Percentiles rank a stretch among this genome's conserved stretches.
Conservation (phyloP, 495 filamentous ascomycete species). For the Aspergillus nanangensis region DNA sequence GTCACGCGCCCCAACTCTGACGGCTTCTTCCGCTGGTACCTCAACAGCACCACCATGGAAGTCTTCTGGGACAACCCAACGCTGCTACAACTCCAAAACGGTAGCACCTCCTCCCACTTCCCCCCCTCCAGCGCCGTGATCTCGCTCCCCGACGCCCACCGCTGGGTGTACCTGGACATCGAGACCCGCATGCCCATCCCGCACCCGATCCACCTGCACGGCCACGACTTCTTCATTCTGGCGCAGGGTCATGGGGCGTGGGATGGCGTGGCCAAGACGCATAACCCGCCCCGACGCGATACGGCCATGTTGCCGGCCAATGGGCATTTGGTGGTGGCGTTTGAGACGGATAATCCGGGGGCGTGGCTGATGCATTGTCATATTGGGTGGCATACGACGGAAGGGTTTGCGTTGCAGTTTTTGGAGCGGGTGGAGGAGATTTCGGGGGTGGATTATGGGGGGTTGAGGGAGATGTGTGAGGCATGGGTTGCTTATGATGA, state of each 20-base stretch:
- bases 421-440: conserved; percentile 34
- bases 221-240: conserved; percentile 59
- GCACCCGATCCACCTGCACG: conserved; percentile 84
- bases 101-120: conserved; percentile 11
- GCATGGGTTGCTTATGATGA: conserved; percentile 11
- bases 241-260: conserved; percentile 43
- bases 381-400: conserved; percentile 42
- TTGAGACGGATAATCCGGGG: conserved; percentile 50
- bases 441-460: conserved; percentile 7
- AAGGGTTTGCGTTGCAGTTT: conserved; percentile 44
- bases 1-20: conserved; percentile 8
- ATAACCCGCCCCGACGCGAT: conserved; percentile 55
- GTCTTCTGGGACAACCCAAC: conserved; percentile 24
- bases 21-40: conserved; percentile 20
- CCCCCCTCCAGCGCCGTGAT: conserved; percentile 17
- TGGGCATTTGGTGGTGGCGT: conserved; percentile 45
- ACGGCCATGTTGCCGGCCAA: conserved; percentile 49
- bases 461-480: conserved; percentile 8
- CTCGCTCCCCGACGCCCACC: conserved; percentile 53
- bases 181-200: conserved; percentile 52
- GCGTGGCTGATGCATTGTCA: conserved; percentile 54
- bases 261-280: conserved; percentile 2
- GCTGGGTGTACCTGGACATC: conserved; percentile 54
- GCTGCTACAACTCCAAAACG: conserved; percentile 18
- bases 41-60: conserved; percentile 25